A percentile compares a stretch with the other conserved stretches of the same genome.
These are phyloP conservation scores for Sphagnum magellanicum DNA, from an alignment of 228 moss, liverwort and hornwort species.

Conservation along the genomic window DNA sequence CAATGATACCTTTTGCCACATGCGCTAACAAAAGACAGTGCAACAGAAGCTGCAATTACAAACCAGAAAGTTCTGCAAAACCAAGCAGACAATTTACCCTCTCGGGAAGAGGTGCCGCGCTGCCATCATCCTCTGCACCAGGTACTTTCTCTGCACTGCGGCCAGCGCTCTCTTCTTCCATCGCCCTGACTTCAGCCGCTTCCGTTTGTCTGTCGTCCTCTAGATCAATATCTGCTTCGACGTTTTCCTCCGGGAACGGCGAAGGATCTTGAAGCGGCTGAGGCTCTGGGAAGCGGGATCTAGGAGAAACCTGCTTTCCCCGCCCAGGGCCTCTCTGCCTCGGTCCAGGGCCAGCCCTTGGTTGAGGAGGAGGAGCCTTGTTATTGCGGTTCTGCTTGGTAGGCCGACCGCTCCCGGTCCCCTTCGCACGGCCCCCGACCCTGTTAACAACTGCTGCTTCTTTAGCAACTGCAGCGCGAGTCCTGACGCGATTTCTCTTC, in stretches of 20 bases:
- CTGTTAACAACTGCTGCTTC: conserved; percentile 73
- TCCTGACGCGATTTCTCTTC: conserved; percentile 62
- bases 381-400: conserved; percentile 37
- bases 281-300: conserved; percentile 49
- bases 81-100: conserved; percentile 43
- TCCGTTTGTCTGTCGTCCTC: conserved; percentile 50
- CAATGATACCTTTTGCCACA: too few species aligned
- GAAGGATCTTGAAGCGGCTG: conserved; percentile 60
- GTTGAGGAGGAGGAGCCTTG: conserved; percentile 19
- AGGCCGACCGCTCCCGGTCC: conserved; percentile 28
- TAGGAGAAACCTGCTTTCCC: conserved; percentile 56
- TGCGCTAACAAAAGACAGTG: too few species aligned
- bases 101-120: conserved; percentile 91
- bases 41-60: too few species aligned
- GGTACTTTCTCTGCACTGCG: conserved; percentile 94
- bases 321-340: conserved; percentile 44
- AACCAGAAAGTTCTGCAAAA: too few species aligned
- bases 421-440: conserved; percentile 62
- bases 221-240: conserved; percentile 51
- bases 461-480: conserved; percentile 86
- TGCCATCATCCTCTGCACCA: conserved; percentile 91
- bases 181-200: conserved; percentile 61
- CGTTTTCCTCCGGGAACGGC: conserved; percentile 49
- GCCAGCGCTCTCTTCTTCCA: conserved; percentile 98
- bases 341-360: conserved; percentile 9